Base-by-base conservation (phyloP, 1,139 yeast genomes). In the Suhomyces yuchorum region DNA sequence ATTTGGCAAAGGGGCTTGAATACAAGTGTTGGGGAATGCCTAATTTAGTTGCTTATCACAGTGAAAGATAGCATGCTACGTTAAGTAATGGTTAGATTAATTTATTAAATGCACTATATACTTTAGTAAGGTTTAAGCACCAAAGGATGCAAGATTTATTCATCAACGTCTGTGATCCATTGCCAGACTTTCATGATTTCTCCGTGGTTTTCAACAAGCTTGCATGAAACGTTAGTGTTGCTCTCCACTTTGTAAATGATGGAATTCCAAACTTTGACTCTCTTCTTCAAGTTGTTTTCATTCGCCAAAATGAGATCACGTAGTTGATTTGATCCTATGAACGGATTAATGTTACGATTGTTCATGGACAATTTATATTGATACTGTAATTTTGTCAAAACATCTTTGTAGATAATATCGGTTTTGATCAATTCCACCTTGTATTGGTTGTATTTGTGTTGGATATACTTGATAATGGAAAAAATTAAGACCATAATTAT, bases 131-230 rank as follows among this genome's bases (percentile, higher is more conserved):
- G 8, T 15, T 22, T 15, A 14, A 23, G 24, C 32, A 18, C 14
- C 14, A 34, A 5, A n/a, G 15, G 7, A 15, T 42, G 35, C 45
- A 32, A n/a, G 14, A 28, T 24, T 35, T 28, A 43, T 18, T 47
- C 47, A 8, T 47, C 47, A 42, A 48, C 51, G 37, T 73, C 78
- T 12, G 87, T 82, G 26, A 85, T 75, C 96, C 96, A 91, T 61
- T 89, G 90, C 96, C 96, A 90, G 28, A 89, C 90, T 59, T 84
- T 82, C 82, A 87, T 82, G 51, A 90, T 86, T 56, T 90, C 97
- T 4, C 97, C 97, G 57, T 85, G 88, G 37, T 84, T 74, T 61
- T 91, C 97, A 52, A 81, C 67, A 51, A 84, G 79, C 43, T 81
- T 75, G 40, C 75, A 71, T 39, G 81, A 74, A 24, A 90, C 80